These are phyloP conservation scores for Zygoascus ofunaensis DNA, from an alignment of 805 yeast species.

Conservation along the genomic window DNA sequence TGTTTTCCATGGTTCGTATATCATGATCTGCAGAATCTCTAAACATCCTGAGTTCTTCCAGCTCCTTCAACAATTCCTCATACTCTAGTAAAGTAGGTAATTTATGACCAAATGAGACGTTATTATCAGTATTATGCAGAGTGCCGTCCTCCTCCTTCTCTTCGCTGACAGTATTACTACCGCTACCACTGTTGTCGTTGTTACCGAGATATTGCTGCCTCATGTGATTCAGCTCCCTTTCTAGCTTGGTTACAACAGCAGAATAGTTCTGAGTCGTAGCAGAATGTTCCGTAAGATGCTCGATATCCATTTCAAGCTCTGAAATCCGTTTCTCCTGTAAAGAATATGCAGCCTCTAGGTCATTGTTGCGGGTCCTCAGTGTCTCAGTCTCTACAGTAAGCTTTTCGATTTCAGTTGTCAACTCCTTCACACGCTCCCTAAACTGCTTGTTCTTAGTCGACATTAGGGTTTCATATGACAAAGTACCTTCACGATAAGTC, in stretches of 20 bases:
- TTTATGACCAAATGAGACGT: not conserved
- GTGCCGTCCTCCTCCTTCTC: too few species aligned
- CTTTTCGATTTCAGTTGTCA: constrained; percentile 19
- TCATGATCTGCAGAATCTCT: constrained; percentile 11
- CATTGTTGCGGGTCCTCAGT: constrained; percentile 25
- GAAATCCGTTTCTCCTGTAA: constrained; percentile 24
- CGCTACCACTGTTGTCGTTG: not conserved
- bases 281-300: constrained; percentile 5
- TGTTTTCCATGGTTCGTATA: constrained; percentile 6
- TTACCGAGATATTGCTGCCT: not conserved
- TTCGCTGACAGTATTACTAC: not conserved
- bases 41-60: constrained; percentile 8
- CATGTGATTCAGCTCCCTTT: not conserved
- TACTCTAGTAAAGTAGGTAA: not conserved
- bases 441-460: constrained; percentile 27
- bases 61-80: not conserved
- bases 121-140: too few species aligned
- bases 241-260: not conserved
- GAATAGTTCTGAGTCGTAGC: constrained; percentile 4
- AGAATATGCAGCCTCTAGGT: constrained; percentile 25
- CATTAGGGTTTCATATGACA: constrained; percentile 29
- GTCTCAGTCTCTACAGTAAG: constrained; percentile 20
- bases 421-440: constrained; percentile 18
- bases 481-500: constrained; percentile 21
- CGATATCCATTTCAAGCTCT: constrained; percentile 16